Base-by-base conservation (phyloP, 2,329 filamentous ascomycete genomes). In the Oidium heveae region DNA sequence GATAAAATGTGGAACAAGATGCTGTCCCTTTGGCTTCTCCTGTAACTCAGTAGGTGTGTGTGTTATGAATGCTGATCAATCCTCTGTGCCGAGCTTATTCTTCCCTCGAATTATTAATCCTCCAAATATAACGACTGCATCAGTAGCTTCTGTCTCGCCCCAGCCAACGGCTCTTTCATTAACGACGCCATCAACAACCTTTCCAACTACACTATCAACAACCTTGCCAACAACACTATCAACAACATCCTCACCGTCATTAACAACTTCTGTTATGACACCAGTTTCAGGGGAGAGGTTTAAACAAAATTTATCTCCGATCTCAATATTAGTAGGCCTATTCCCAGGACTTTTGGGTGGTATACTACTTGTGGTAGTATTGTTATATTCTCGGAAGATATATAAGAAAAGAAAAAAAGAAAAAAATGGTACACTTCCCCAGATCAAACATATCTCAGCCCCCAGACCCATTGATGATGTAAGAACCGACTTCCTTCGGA, bases 11-110 rank as follows among this genome's bases (percentile, higher is more conserved):
- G 79, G 74, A 15, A 64, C 61, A 18, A 66, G 58, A 54, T 88
- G 83, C 66, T 88, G 84, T 63, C 83, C 84, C 0, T 80, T 80
- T 65, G 84, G 84, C 2, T 87, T 81, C 67, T 68, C 69, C 1
- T 88, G 84, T 54, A 68, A 68, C 44, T 39, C 33, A 1, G 49
- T 54, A 24, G 56, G 54, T 1, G 65, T 68, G 57, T 86, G 82
- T 61, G 63, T 70, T 12, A 70, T 68, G 60, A 65, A 78, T 57
- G 58, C 67, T 16, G 72, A 81, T 61, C 74, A 81, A 58, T 63
- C 34, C n/a, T 59, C 41, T 63, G 59, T 22, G 58, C 62, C 32
- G 61, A 28, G 20, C 13, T 10, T 22, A 13, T 47, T 24, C 2
- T 4, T 28, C 44, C 49, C 59, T 60, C 46, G 55, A 2, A 54